A percentile compares a stretch with the other conserved stretches of the same genome.
These are phyloP conservation scores for Rubus idaeus DNA, from an alignment of 306 rosid species.

Conservation along the genomic window DNA sequence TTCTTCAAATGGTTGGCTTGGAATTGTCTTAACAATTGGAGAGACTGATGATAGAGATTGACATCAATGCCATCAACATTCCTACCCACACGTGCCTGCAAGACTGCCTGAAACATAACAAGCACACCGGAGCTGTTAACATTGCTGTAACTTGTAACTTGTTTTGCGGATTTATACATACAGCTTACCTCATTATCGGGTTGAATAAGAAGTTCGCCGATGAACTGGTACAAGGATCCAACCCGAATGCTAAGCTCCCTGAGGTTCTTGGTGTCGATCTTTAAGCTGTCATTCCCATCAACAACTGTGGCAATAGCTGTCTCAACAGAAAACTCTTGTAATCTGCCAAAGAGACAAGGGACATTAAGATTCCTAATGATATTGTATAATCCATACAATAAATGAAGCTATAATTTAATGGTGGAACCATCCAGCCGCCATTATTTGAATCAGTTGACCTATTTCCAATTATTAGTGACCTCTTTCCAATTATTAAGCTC, in stretches of 20 bases:
- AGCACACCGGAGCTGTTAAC: conserved; percentile 6
- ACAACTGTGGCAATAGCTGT: conserved; percentile 56
- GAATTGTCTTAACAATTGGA: conserved; percentile 67
- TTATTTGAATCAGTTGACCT: conserved; percentile 20
- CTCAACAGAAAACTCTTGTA: conserved; percentile 59
- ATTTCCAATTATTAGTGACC: conserved; percentile 20
- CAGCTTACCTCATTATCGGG: conserved; percentile 58
- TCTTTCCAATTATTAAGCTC: conserved; percentile 13
- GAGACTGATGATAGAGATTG: conserved; percentile 71
- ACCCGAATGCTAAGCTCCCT: conserved; percentile 57
- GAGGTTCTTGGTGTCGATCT: conserved; percentile 56
- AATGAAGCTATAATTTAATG: background rate
- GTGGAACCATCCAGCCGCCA: conserved; percentile 25
- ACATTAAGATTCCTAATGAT: background rate
- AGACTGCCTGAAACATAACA: conserved; percentile 55
- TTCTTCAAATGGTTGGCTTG: conserved; percentile 56
- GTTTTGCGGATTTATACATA: conserved; percentile 8
- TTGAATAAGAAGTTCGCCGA: conserved; percentile 72
- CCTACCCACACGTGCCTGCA: conserved; percentile 80
- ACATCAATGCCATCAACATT: conserved; percentile 91
- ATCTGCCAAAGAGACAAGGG: conserved; percentile 35
- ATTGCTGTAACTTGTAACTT: conserved; percentile 13
- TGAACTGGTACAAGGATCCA: conserved; percentile 79
- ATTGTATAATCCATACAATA: background rate
- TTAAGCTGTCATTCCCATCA: conserved; percentile 52